phyloP scores from a whole-genome alignment of 768 basidiomycete species.

The Arthromyces matolae region DNA sequence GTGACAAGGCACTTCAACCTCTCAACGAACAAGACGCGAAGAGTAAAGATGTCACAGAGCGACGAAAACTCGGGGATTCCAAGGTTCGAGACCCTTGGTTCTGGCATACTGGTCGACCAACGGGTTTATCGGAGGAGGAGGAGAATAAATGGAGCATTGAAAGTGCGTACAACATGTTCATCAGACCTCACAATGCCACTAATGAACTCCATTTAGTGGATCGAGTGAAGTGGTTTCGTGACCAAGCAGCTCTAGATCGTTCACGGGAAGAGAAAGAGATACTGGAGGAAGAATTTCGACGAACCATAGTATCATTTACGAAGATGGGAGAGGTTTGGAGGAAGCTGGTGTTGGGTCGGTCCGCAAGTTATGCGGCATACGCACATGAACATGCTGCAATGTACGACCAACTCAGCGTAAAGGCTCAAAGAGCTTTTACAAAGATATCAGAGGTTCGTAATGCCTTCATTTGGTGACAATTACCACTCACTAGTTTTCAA shows the following conservation, averaged over 20 bases:
- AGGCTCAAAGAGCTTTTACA: neutral
- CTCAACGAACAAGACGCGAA: slow-evolving; percentile 16
- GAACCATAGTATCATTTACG: slow-evolving; percentile 8
- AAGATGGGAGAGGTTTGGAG: slow-evolving; percentile 3
- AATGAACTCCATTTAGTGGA: no score
- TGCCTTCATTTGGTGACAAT: no score
- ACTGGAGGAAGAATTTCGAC: slow-evolving; percentile 23
- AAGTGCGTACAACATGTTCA: slow-evolving; percentile 13
- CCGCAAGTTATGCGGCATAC: neutral
- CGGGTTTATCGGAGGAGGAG: slow-evolving; percentile 12
- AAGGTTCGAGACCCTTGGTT: slow-evolving; percentile 22
- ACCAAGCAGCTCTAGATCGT: slow-evolving; percentile 21
- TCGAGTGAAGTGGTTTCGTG: slow-evolving; percentile 26
- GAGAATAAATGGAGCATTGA: slow-evolving; percentile 23
- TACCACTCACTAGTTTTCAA: no score
- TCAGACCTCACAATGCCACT: neutral
- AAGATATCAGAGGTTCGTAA: neutral
- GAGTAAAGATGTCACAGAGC: slow-evolving; percentile 15
- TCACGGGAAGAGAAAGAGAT: slow-evolving; percentile 26
- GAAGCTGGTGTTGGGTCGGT: neutral
- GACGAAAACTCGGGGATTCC: slow-evolving; percentile 16
- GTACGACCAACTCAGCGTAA: neutral
- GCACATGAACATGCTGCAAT: slow-evolving; percentile 3
- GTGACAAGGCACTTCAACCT: slow-evolving; percentile 14
- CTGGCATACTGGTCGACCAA: slow-evolving; percentile 17